Conservation (phyloP, 495 filamentous ascomycete genomes). For the Aspergillus baeticus region DNA sequence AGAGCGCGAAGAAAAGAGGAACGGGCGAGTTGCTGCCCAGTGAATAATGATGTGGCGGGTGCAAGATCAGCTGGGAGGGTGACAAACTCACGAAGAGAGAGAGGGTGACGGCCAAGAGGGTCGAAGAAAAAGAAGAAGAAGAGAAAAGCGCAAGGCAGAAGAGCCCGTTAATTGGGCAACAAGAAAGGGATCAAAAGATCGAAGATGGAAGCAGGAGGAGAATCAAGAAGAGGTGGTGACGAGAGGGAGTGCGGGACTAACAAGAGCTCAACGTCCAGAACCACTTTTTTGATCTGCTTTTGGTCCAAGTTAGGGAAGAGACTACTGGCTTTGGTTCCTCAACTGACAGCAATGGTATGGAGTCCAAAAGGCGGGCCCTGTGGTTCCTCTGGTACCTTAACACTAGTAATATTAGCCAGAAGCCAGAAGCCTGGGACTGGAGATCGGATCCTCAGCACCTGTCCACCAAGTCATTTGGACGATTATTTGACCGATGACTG, state of each 20-base stretch:
- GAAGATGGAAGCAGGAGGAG: neutral
- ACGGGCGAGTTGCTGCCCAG: conserved; percentile 13
- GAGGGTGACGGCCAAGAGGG: conserved; percentile 1
- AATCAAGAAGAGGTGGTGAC: conserved; percentile 4
- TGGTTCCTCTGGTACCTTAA: neutral
- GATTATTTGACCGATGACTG: conserved; percentile 7
- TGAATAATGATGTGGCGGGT: conserved; percentile 9
- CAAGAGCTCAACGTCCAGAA: neutral
- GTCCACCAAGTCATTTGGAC: conserved; percentile 5
- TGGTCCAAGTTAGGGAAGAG: conserved; percentile 2
- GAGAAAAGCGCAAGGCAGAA: conserved; percentile 8
- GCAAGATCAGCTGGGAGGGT: conserved; percentile 10
- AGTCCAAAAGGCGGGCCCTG: neutral
- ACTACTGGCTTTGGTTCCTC: neutral
- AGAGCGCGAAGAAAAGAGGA: neutral
- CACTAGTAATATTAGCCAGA: neutral
- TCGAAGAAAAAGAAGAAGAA: conserved; percentile 9
- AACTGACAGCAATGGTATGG: neutral
- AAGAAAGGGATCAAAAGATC: neutral
- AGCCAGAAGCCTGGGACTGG: neutral
- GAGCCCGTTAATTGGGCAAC: conserved; percentile 9
- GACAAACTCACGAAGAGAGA: neutral
- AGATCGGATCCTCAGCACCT: conserved; percentile 1
- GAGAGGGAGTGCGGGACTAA: conserved; percentile 14
- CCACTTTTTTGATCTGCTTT: conserved; percentile 8